These are phyloP conservation scores for Aspergillus ruber DNA, from an alignment of 2,329 filamentous ascomycete genomes.

Conservation along the genomic window DNA sequence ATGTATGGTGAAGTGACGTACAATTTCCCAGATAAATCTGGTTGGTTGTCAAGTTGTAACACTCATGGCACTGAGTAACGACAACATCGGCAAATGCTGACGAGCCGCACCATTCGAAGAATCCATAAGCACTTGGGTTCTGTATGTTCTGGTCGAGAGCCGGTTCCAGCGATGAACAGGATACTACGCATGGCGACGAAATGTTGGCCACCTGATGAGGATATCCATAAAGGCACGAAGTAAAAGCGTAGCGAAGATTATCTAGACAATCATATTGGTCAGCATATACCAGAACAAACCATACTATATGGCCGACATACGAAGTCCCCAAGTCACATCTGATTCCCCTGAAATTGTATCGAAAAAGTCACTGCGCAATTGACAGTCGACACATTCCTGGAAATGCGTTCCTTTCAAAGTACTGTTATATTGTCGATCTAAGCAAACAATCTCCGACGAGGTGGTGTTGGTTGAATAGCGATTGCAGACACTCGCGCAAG, in stretches of 20 bases:
- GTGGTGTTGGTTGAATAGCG: conserved; percentile 30
- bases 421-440: conserved; percentile 31
- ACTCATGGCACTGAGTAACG: conserved; percentile 37
- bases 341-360: conserved; percentile 30
- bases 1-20: conserved; percentile 17
- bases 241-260: conserved; percentile 41
- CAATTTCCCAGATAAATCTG: conserved; percentile 41
- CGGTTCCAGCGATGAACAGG: conserved; percentile 29
- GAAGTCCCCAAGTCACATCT: conserved; percentile 42
- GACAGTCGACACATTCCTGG: conserved; percentile 36
- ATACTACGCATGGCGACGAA: conserved; percentile 40
- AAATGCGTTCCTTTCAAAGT: conserved; percentile 31
- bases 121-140: conserved; percentile 21
- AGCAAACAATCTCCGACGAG: conserved; percentile 35
- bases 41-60: conserved; percentile 37
- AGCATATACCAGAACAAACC: not conserved
- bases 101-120: conserved; percentile 33
- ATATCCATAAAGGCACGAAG: conserved; percentile 38
- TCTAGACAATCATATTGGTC: conserved; percentile 21
- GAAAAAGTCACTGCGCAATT: conserved; percentile 34
- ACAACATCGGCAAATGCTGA: conserved; percentile 35
- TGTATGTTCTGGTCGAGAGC: conserved; percentile 27
- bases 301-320: conserved; percentile 24
- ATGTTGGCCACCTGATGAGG: conserved; percentile 31
- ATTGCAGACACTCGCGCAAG: conserved; percentile 30